A percentile compares a stretch with the other conserved stretches of the same genome.
phyloP scores from a whole-genome alignment of 768 basidiomycete genomes.

The Favolaschia claudopus region DNA sequence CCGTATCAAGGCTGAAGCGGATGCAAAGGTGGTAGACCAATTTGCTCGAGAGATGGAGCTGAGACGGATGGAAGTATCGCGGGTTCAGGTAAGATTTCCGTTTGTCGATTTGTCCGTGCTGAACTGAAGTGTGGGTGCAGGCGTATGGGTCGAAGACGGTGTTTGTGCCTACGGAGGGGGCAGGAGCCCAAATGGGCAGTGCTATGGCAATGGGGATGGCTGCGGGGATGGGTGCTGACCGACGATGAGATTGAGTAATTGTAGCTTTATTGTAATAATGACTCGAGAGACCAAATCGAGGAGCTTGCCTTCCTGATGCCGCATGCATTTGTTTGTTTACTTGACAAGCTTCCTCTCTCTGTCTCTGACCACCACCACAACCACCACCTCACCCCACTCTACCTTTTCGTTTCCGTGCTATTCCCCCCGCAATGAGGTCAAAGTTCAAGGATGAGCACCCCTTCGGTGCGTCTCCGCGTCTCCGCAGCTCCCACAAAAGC shows the following conservation, averaged over 20 bases:
- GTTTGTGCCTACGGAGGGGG: constrained; percentile 72
- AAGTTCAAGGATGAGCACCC: constrained; percentile 99
- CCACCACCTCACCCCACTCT: constrained; percentile 31
- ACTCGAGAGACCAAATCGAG: no score
- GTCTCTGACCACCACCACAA: constrained; percentile 32
- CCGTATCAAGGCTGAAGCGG: constrained; percentile 69
- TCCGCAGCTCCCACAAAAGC: constrained; percentile 32
- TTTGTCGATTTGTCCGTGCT: no score
- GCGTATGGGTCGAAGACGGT: constrained; percentile 76
- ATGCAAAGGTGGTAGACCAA: constrained; percentile 63
- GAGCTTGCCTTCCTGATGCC: no score
- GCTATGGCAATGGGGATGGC: constrained; percentile 77
- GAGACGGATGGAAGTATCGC: constrained; percentile 67
- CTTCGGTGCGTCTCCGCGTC: constrained; percentile 74
- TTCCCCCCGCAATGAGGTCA: constrained; percentile 71
- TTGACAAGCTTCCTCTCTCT: neutral
- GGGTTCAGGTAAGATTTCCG: no score
- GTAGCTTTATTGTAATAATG: no score
- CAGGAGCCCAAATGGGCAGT: constrained; percentile 64
- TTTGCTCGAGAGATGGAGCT: constrained; percentile 84
- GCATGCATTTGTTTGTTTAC: constrained; percentile 2
- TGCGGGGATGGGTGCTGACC: constrained; percentile 62
- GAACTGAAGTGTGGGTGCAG: no score
- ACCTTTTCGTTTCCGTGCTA: constrained; percentile 25
- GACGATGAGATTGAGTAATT: no score